phyloP scores from a whole-genome alignment of 148 eudicot species.

The Euryodendron excelsum region DNA sequence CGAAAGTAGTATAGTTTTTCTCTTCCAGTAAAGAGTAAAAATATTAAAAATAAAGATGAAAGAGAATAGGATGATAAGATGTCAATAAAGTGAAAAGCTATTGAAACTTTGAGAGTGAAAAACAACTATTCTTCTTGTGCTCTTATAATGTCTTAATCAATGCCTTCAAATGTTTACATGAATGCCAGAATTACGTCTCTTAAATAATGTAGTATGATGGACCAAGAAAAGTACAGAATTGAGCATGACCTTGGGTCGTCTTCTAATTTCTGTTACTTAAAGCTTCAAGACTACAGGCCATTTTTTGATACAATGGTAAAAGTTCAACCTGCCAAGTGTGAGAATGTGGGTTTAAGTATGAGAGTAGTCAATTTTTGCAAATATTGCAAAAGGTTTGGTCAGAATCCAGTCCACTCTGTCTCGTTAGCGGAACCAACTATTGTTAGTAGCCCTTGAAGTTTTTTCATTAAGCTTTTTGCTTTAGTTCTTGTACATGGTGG shows the following conservation, averaged over 20 bases:
- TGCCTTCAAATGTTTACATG: not conserved
- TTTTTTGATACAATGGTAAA: not conserved
- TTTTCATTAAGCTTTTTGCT: not conserved
- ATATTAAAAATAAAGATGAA: not conserved
- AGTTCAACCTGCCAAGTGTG: not conserved
- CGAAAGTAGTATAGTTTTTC: not conserved
- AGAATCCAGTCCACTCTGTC: not conserved
- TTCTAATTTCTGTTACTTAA: not conserved
- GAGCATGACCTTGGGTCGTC: not conserved
- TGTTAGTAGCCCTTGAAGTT: not conserved
- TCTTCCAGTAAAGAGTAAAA: too few species aligned
- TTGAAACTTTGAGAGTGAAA: not conserved
- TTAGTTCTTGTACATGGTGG: constrained; percentile 2
- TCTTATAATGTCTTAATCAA: not conserved
- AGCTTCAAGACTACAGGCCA: not conserved
- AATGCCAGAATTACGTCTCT: not conserved
- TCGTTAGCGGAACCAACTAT: not conserved
- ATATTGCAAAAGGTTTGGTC: not conserved
- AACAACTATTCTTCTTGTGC: not conserved
- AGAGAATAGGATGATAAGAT: not conserved
- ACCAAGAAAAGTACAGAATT: not conserved
- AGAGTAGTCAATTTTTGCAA: not conserved
- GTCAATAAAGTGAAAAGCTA: not conserved
- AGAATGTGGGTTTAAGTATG: not conserved
- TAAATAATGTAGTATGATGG: not conserved